Evolutionary conservation across 1,139 yeast genomes (phyloP), one percentile per base, ranked within the genome.

Genomic region (Sugiyamaella castrensis): DNA sequence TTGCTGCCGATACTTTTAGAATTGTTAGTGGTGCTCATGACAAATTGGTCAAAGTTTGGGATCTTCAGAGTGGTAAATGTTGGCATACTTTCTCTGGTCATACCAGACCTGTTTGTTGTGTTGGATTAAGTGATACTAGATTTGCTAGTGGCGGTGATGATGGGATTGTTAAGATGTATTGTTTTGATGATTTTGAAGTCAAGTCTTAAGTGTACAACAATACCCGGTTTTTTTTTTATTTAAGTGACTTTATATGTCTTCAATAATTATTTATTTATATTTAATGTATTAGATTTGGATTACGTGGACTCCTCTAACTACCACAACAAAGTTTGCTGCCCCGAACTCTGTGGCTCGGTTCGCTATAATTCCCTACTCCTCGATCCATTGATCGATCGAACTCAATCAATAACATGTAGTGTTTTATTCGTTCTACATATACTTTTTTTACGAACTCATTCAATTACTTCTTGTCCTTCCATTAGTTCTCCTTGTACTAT

Each of bases 11-110:
- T 70, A 89, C 92, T 38, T 92, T 92, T 74, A 77, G 98, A 57
- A 86, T 92, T 40, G 87, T 91, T 13, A 83, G 94, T 63, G 98
- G 97, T 2, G 92, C 96, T 1, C 97, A 91, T 63, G 98, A 92
- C 70, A 77, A 88, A 56, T 74, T 83, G 48, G 86, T 89, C 54
- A 92, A 92, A 68, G 87, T 92, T 6, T 92, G 98, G 98, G 98
- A 92, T 66, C 72, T 92, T 55, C 98, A 91, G 66, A 81, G 84
- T 58, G 98, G 98, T 13, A 84, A 84, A 63, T 88, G 97, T 67
- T 80, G 91, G 77, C 96, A 89, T 67, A 91, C 97, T 0, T 88
- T 89, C 71, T 82, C 84, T 8, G 86, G 84, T 2, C 86, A 84
- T 60, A 71, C 76, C 33, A 76, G 85, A 24, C 84, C 95, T 27